A percentile compares a stretch with the other conserved stretches of the same genome.
phyloP scores from a whole-genome alignment of 1,284 basidiomycete genomes.

The Heterobasidion parviporum region DNA sequence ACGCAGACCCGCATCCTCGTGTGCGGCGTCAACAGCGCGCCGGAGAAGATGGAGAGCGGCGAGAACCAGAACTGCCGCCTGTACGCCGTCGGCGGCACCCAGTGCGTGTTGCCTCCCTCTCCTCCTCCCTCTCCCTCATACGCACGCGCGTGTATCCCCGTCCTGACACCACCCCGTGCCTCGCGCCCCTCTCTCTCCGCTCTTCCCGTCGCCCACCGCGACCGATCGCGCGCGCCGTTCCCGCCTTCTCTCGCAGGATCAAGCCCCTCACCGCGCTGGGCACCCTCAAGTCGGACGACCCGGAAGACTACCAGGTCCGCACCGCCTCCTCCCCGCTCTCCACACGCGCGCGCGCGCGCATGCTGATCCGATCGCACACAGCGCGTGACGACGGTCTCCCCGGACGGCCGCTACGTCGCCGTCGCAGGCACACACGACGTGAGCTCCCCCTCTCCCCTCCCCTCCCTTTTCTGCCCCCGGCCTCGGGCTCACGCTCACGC shows the following conservation, averaged over 20 bases:
- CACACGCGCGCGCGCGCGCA: background rate
- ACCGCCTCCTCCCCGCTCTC: background rate
- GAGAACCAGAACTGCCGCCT: conserved; percentile 80
- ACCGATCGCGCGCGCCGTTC: background rate
- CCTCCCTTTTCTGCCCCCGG: too few relatives aligned
- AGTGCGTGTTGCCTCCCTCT: conserved; percentile 33
- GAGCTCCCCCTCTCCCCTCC: too few relatives aligned
- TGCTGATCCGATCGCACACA: conserved; percentile 22
- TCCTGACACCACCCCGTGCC: conserved; percentile 37
- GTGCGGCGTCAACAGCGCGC: conserved; percentile 80
- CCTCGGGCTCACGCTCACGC: background rate
- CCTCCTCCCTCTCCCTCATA: background rate
- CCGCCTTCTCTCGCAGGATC: background rate
- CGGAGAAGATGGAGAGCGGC: conserved; percentile 52
- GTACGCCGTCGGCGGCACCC: conserved; percentile 52
- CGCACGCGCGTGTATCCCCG: too few relatives aligned
- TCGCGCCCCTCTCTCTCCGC: conserved; percentile 22
- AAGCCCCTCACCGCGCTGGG: conserved; percentile 37
- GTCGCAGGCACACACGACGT: conserved; percentile 63
- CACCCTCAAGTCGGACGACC: conserved; percentile 51
- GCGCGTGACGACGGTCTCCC: conserved; percentile 76
- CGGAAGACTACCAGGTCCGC: conserved; percentile 78
- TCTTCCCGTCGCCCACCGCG: background rate
- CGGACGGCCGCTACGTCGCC: conserved; percentile 49
- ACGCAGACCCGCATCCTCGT: conserved; percentile 45